Conservation (phyloP, 2,329 filamentous ascomycete species). For the Cercospora sp. region DNA sequence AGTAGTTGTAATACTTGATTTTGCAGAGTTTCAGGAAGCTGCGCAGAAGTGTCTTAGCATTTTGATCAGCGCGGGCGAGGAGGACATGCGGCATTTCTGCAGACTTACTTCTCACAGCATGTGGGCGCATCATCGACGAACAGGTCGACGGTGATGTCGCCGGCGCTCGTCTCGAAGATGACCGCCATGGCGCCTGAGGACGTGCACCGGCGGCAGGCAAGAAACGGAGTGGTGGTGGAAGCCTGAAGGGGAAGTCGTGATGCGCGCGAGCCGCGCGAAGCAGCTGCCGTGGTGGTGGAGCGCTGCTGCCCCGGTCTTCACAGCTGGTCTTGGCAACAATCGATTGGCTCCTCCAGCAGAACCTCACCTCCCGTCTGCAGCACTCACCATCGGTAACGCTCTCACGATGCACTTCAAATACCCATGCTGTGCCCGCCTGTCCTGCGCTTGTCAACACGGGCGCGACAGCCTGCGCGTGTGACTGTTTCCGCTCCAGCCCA, state of each 20-base stretch:
- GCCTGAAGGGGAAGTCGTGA: background rate
- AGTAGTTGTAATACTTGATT: slow-evolving; percentile 98
- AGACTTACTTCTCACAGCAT: slow-evolving; percentile 90
- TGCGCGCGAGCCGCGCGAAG: background rate
- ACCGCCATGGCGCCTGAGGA: slow-evolving; percentile 70
- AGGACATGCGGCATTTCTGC: slow-evolving; percentile 5
- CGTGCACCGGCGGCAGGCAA: background rate
- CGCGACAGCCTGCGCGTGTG: slow-evolving; percentile 11
- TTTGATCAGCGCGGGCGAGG: slow-evolving; percentile 54
- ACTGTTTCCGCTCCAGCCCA: slow-evolving; percentile 3
- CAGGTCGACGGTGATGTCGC: slow-evolving; percentile 93
- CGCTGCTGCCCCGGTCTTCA: background rate
- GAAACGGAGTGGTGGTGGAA: background rate
- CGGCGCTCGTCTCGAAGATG: slow-evolving; percentile 85
- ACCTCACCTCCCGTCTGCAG: background rate
- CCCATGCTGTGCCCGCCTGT: background rate
- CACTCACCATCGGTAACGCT: background rate
- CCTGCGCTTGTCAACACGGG: background rate
- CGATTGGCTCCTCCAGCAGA: background rate
- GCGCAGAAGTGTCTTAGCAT: slow-evolving; percentile 52
- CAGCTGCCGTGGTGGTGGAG: background rate
- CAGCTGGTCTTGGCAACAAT: background rate
- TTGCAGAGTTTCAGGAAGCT: slow-evolving; percentile 99
- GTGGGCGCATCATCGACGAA: slow-evolving; percentile 85
- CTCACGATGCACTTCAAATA: background rate